Evolutionary conservation across 1,284 basidiomycete genomes (phyloP).

Genomic region (Leccinum variabile): DNA sequence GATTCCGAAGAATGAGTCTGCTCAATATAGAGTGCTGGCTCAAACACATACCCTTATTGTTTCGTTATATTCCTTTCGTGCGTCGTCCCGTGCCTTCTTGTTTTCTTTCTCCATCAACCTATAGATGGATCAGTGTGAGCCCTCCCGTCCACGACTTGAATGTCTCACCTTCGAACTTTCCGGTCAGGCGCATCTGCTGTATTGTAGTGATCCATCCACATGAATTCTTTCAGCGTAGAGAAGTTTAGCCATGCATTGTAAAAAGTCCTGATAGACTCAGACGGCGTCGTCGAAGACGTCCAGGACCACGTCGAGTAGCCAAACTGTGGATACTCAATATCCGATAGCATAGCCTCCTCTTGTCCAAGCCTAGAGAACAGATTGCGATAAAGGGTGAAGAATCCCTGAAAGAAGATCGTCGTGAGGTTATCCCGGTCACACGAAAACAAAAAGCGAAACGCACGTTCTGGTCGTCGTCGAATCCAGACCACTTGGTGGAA

Average conservation of each 20-base stretch:
- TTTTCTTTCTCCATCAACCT: conserved; percentile 97
- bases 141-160: background rate
- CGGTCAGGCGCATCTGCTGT: conserved; percentile 84
- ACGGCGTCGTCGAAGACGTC: conserved; percentile 46
- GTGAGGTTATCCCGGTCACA: background rate
- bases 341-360: conserved; percentile 72
- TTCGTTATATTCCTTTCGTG: conserved; percentile 91
- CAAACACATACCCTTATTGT: conserved; percentile 67
- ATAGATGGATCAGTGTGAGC: conserved; percentile 3
- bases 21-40: background rate
- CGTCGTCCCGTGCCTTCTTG: conserved; percentile 86
- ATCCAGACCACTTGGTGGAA: conserved; percentile 67
- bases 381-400: conserved; percentile 89
- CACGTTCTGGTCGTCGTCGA: conserved; percentile 73
- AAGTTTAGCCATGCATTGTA: conserved; percentile 91
- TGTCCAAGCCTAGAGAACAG: conserved; percentile 83
- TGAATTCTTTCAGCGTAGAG: conserved; percentile 85
- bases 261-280: conserved; percentile 65
- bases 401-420: conserved; percentile 58
- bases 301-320: conserved; percentile 80
- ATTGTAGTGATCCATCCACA: conserved; percentile 89
- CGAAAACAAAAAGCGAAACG: conserved; percentile 25
- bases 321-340: conserved; percentile 76
- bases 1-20: background rate
- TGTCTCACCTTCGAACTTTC: conserved; percentile 66